A percentile compares a stretch with the other conserved stretches of the same genome.
Conservation (phyloP, 306 rosid genomes). For the Vigna unguiculata region DNA sequence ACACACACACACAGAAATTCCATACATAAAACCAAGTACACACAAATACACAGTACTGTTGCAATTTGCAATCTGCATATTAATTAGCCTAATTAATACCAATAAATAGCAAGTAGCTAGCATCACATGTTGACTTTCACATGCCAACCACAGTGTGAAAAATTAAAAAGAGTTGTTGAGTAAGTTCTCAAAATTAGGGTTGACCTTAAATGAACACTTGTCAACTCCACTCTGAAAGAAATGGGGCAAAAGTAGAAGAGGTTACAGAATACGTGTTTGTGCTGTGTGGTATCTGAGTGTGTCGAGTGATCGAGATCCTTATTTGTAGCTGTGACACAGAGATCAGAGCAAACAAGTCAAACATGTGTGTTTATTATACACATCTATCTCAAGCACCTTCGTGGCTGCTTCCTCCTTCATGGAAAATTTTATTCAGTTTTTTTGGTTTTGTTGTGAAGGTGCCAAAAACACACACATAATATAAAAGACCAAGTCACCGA, state of each 20-base stretch:
- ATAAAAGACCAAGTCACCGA: conserved; percentile 53
- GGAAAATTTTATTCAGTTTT: neutral
- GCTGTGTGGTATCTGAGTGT: neutral
- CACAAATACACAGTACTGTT: neutral
- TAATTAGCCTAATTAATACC: no score
- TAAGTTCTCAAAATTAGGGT: conserved; percentile 6
- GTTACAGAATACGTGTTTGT: neutral
- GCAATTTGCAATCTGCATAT: conserved; percentile 2
- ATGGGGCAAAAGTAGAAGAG: conserved; percentile 19
- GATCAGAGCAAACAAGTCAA: conserved; percentile 44
- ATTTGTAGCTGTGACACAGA: conserved; percentile 39
- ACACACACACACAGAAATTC: neutral
- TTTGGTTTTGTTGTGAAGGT: neutral
- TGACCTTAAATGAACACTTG: conserved; percentile 42
- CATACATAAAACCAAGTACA: neutral
- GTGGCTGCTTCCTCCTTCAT: conserved; percentile 31
- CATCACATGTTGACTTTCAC: conserved; percentile 33
- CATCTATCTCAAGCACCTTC: conserved; percentile 34
- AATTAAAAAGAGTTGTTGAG: conserved; percentile 2
- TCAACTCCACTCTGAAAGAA: conserved; percentile 41
- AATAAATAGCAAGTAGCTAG: conserved; percentile 5
- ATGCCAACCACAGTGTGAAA: conserved; percentile 5
- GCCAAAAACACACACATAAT: conserved; percentile 28
- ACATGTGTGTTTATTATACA: conserved; percentile 6
- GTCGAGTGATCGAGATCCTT: conserved; percentile 43